Conservation (phyloP, 140 eudicot species). For the Stevia rebaudiana region DNA sequence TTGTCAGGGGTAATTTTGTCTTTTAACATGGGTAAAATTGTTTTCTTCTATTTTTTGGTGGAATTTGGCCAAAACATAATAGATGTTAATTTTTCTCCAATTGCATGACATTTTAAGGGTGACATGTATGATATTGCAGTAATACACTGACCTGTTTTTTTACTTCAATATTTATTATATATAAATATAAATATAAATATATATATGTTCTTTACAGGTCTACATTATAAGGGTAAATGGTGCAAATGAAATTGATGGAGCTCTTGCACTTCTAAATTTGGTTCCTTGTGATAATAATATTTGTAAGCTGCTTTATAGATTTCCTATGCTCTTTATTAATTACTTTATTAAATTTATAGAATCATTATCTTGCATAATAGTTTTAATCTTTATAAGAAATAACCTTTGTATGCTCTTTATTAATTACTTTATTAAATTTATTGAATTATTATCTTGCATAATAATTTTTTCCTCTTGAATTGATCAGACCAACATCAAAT, state of each 20-base stretch:
- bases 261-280: conserved; percentile 43
- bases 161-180: too few relatives aligned
- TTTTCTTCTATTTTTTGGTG: not conserved
- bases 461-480: not conserved
- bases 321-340: not conserved
- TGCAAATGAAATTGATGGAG: conserved; percentile 51
- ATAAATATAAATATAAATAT: too few relatives aligned
- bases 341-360: not conserved
- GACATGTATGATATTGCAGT: too few relatives aligned
- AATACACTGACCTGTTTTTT: too few relatives aligned
- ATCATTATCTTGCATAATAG: not conserved
- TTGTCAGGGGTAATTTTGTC: not conserved
- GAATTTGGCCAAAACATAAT: not conserved
- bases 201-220: conserved; percentile 29
- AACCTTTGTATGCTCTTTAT: not conserved
- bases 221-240: conserved; percentile 42
- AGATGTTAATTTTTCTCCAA: not conserved
- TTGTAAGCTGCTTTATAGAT: conserved; percentile 24
- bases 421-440: not conserved
- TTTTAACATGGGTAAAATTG: not conserved
- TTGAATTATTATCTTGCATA: not conserved
- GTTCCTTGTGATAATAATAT: conserved; percentile 23
- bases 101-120: not conserved
- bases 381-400: not conserved
- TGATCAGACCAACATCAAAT: conserved; percentile 12